Evolutionary conservation across 2,329 filamentous ascomycete genomes (phyloP).

Genomic region (Aspergillus luchuensis): DNA sequence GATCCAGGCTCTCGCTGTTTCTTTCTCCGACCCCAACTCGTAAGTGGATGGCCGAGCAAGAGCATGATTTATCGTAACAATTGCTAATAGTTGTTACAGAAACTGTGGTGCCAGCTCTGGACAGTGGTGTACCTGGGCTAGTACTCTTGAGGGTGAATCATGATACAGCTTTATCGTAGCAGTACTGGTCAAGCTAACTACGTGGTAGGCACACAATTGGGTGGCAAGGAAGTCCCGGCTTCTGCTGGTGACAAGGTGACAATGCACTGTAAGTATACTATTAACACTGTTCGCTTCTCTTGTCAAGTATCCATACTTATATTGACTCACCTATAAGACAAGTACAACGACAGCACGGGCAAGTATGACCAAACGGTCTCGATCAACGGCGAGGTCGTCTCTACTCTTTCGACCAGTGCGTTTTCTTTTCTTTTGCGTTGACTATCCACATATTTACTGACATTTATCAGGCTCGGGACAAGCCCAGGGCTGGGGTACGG

Average conservation of each 20-base stretch:
- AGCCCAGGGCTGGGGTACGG: slow-evolving; percentile 37
- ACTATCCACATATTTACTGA: neutral
- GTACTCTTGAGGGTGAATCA: slow-evolving; percentile 29
- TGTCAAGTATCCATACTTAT: too few species aligned
- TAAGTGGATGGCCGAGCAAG: slow-evolving; percentile 14
- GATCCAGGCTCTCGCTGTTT: slow-evolving; percentile 37
- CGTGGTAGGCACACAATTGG: slow-evolving; percentile 23
- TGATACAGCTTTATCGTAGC: neutral
- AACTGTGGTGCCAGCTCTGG: slow-evolving; percentile 33
- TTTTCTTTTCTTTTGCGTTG: neutral
- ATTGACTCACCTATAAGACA: slow-evolving; percentile 29
- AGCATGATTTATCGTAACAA: too few species aligned
- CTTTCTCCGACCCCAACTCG: slow-evolving; percentile 30
- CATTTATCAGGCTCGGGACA: slow-evolving; percentile 26
- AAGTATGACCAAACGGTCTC: slow-evolving; percentile 35
- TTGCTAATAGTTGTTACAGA: slow-evolving; percentile 6
- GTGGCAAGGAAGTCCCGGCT: slow-evolving; percentile 31
- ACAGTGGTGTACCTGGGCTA: slow-evolving; percentile 39
- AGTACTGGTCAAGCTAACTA: neutral
- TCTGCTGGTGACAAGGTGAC: slow-evolving; percentile 28
- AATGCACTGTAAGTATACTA: slow-evolving; percentile 33
- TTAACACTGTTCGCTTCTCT: too few species aligned
- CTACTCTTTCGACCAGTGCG: slow-evolving; percentile 32
- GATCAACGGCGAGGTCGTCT: slow-evolving; percentile 32
- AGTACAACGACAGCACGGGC: slow-evolving; percentile 33